Evolutionary conservation across 2,329 filamentous ascomycete genomes (phyloP).

Genomic region (Colletotrichum incanum): DNA sequence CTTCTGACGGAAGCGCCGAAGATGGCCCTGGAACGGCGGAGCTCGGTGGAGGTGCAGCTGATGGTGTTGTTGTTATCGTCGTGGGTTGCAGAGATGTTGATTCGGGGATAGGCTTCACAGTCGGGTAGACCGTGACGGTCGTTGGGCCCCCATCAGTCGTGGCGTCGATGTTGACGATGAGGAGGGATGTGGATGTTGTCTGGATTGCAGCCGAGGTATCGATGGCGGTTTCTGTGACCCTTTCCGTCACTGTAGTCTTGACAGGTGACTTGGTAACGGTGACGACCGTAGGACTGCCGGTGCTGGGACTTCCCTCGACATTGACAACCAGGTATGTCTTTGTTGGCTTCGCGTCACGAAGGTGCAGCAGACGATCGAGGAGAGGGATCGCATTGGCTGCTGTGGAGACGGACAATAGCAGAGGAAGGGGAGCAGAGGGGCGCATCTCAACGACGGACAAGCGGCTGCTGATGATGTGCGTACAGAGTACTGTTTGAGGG

Average conservation of each 20-base stretch:
- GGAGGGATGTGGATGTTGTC: constrained; percentile 48
- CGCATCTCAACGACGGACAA: constrained; percentile 50
- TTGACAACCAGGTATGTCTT: constrained; percentile 55
- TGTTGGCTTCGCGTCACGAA: constrained; percentile 30
- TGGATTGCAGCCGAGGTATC: constrained; percentile 44
- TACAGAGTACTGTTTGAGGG: neutral
- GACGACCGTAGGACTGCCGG: constrained; percentile 45
- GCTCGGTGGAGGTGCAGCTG: constrained; percentile 18
- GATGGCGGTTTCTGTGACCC: constrained; percentile 49
- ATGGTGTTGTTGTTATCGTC: neutral
- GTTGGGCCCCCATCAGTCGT: constrained; percentile 29
- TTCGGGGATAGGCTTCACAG: constrained; percentile 13
- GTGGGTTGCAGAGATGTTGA: constrained; percentile 9
- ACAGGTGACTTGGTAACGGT: constrained; percentile 50
- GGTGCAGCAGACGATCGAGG: constrained; percentile 38
- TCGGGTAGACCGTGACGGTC: constrained; percentile 37
- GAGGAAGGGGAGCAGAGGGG: constrained; percentile 45
- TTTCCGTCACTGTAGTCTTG: constrained; percentile 49
- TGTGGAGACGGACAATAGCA: constrained; percentile 48
- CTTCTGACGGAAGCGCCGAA: neutral
- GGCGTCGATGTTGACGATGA: constrained; percentile 50
- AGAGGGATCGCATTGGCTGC: constrained; percentile 50
- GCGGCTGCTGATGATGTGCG: constrained; percentile 7
- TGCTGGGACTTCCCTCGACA: constrained; percentile 46
- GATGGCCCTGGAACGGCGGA: constrained; percentile 1